Evolutionary conservation across 1,139 yeast species (phyloP), one percentile per base, ranked within the genome.

Genomic region (Suhomyces coccinellae): DNA sequence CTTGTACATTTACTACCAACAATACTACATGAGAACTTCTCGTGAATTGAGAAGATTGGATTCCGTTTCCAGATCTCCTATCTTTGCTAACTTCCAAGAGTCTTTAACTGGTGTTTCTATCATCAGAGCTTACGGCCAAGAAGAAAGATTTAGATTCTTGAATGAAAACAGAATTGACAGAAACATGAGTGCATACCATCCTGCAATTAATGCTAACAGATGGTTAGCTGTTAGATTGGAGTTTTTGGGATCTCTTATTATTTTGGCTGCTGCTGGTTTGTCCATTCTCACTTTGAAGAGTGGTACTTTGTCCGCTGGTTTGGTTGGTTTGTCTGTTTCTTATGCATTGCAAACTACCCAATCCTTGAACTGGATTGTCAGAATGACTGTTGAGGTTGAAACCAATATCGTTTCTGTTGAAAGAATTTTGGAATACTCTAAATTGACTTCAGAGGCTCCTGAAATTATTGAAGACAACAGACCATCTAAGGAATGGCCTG

Each of bases 361-460:
- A 67, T 79, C 96, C 0, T 78, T 93, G 67, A 91, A 91, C 67
- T 91, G 98, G 98, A 89, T 91, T 66, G 97, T 93, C 30, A 79
- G 98, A 69, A 91, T 91, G 98, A 89, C 97, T 0, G 98, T 91
- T 45, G 98, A 91, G 59, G 96, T 93, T 43, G 99, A 93, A 63
- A 89, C 97, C 11, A 91, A 91, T 64, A 91, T 93, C 70, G 98
- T 93, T 38, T 87, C 96, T 6, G 98, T 93, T 36, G 99, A 93
- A 69, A 85, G 99, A 74, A 85, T 91, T 46, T 73, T 87, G 66
- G 98, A 93, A 65, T 93, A 93, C 66, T 80, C 96, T 14, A 64
- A 69, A 34, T 74, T 93, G 55, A 71, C 73, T 35, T 74, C 90
- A 13, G 99, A 93, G 69, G 97, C 97, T 3, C 89, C 97, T 0